phyloP scores from a whole-genome alignment of 2,329 filamentous ascomycete species.

The Alternaria sp. region DNA sequence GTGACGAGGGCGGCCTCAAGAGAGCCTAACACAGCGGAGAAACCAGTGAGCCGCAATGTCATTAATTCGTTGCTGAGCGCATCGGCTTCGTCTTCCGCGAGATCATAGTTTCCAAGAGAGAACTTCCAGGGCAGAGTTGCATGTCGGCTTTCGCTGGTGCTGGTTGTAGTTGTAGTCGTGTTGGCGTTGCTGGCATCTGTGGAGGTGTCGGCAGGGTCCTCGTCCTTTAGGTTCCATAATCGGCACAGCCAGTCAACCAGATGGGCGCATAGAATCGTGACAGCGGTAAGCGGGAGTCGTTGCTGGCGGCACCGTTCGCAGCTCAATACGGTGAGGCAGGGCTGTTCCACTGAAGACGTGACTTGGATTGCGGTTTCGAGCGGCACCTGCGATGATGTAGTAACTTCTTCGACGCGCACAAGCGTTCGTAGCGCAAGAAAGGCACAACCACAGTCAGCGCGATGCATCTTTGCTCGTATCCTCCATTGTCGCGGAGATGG shows the following conservation, averaged over 20 bases:
- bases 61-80: conserved; percentile 22
- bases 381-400: conserved; percentile 17
- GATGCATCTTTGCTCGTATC: conserved; percentile 10
- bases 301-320: conserved; percentile 20
- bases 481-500: not conserved
- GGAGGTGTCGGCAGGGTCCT: conserved; percentile 4
- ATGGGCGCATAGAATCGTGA: conserved; percentile 18
- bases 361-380: conserved; percentile 21
- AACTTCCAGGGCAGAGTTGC: conserved; percentile 13
- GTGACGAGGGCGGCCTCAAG: conserved; percentile 18
- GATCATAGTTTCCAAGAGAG: conserved; percentile 18
- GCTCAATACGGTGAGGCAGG: conserved; percentile 12
- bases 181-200: conserved; percentile 7
- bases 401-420: conserved; percentile 16
- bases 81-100: conserved; percentile 20
- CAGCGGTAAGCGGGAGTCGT: conserved; percentile 15
- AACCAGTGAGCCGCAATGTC: conserved; percentile 17
- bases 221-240: conserved; percentile 15
- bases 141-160: not conserved
- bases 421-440: conserved; percentile 16
- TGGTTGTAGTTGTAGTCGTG: conserved; percentile 1
- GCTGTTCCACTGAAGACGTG: conserved; percentile 10
- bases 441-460: conserved; percentile 13
- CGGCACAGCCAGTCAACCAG: conserved; percentile 21
- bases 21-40: conserved; percentile 18